phyloP scores from a whole-genome alignment of 306 rosid species.

The Ormosia semicastrata region DNA sequence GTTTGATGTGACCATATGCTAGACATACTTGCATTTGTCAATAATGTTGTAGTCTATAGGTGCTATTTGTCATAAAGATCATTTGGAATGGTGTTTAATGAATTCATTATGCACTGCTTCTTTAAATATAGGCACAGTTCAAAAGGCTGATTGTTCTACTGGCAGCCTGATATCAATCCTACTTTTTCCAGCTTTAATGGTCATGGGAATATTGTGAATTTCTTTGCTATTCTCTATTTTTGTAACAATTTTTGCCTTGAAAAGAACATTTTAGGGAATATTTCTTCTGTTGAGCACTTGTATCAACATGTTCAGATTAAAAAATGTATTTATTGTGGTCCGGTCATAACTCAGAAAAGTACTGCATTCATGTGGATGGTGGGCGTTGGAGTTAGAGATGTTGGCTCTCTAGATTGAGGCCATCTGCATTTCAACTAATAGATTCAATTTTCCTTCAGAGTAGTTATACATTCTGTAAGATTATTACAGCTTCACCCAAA shows the following conservation, averaged over 20 bases:
- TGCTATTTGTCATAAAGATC: too few relatives aligned
- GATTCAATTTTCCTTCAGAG: too few relatives aligned
- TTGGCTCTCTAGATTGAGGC: too few relatives aligned
- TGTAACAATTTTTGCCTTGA: neutral
- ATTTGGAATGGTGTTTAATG: neutral
- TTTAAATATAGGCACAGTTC: neutral
- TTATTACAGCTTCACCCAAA: too few relatives aligned
- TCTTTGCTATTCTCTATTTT: neutral
- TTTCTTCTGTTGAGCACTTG: neutral
- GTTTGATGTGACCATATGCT: constrained; percentile 10
- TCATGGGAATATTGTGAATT: neutral
- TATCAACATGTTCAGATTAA: neutral
- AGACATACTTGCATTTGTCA: constrained; percentile 5
- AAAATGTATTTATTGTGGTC: neutral
- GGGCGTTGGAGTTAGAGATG: too few relatives aligned
- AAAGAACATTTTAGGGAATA: neutral
- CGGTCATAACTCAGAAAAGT: neutral
- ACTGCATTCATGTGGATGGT: too few relatives aligned
- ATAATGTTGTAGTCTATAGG: neutral
- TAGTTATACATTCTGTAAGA: too few relatives aligned
- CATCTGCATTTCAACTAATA: too few relatives aligned
- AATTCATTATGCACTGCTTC: neutral
- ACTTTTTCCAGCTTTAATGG: constrained; percentile 8
- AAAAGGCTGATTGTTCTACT: neutral
- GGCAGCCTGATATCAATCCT: neutral